Percentiles rank a stretch among this genome's conserved stretches.
These are phyloP conservation scores for Solanum ossicruentum DNA, from an alignment of 257 asterid genomes.

Conservation along the genomic window DNA sequence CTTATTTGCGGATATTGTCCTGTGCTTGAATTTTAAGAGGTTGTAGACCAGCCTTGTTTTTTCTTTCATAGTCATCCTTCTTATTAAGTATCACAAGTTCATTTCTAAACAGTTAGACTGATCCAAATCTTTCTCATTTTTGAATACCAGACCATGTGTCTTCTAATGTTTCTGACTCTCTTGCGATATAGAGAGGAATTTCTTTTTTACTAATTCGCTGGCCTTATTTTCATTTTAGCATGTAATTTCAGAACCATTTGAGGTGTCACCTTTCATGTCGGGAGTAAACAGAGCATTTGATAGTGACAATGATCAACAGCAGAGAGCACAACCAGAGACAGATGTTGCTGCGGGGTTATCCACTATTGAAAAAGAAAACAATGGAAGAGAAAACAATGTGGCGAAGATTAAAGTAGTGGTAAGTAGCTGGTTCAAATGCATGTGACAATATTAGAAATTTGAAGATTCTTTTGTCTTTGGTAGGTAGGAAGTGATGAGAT, in stretches of 20 bases:
- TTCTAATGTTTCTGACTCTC: neutral
- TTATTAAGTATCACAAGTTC: neutral
- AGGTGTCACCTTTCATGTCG: constrained; percentile 95
- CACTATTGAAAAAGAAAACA: constrained; percentile 50
- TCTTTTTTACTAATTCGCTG: neutral
- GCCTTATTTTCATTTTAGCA: constrained; percentile 48
- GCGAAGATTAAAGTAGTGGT: constrained; percentile 99
- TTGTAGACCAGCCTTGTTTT: neutral
- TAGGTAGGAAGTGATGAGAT: neutral
- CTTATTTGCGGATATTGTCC: neutral
- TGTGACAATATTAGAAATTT: neutral
- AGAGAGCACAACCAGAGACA: constrained; percentile 41
- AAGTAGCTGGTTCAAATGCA: constrained; percentile 12
- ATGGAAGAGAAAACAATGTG: constrained; percentile 78
- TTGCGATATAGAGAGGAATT: neutral
- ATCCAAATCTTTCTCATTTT: neutral
- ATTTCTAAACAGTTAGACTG: neutral
- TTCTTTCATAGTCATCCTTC: neutral
- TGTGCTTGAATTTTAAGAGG: neutral
- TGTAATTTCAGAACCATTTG: constrained; percentile 86
- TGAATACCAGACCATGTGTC: neutral
- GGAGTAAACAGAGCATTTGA: constrained; percentile 63
- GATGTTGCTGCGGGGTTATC: constrained; percentile 38
- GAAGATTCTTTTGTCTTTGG: neutral
- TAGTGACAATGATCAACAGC: constrained; percentile 55